Evolutionary conservation across 2,329 filamentous ascomycete species (phyloP), one percentile per base, ranked within the genome.

Genomic region (Sporothrix dimorphospora): DNA sequence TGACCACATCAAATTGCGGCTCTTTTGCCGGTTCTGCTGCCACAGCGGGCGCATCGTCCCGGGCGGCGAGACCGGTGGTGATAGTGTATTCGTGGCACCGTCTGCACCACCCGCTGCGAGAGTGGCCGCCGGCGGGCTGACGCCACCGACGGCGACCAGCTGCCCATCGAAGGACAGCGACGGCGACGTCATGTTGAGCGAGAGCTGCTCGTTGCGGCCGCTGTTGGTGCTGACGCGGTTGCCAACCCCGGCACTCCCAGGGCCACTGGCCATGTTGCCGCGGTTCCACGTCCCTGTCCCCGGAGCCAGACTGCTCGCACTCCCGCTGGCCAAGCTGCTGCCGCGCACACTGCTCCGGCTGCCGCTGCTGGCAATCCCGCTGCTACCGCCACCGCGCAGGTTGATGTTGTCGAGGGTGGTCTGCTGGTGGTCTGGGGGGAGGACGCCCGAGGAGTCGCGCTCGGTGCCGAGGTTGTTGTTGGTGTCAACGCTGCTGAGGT

Each of bases 11-110:
- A 85, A 72, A 77, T 84, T 87, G 69, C 85, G 80, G 74, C 80
- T 81, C 73, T 83, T 83, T 71, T 82, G 81, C 72, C 85, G 80
- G 69, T 86, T 86, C 79, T 88, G 86, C 78, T 88, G 85, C 86
- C 86, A 88, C 49, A 88, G 78, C 5, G 85, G 85, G 55, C 84
- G 73, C 45, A 70, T 42, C 12, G 68, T 34, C 16, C 19, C 65
- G 1, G 61, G 65, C 4, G 69, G 69, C 38, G 71, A 69, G 4
- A 7, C 66, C 21, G 47, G 34, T 21, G 57, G 42, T 24, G 27
- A 53, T 1, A 61, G 40, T 11, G 53, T 40, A 55, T 40, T 40
- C n/a, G 6, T 19, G 12, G 21, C 16, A 5, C 45, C 24, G 9
- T 49, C 53, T 2, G 16, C 40, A 7, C 67, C 40, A 3, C 67